A percentile compares a stretch with the other conserved stretches of the same genome.
These are phyloP conservation scores for Cucurbita pepo DNA, from an alignment of 306 rosid genomes.

Conservation along the genomic window DNA sequence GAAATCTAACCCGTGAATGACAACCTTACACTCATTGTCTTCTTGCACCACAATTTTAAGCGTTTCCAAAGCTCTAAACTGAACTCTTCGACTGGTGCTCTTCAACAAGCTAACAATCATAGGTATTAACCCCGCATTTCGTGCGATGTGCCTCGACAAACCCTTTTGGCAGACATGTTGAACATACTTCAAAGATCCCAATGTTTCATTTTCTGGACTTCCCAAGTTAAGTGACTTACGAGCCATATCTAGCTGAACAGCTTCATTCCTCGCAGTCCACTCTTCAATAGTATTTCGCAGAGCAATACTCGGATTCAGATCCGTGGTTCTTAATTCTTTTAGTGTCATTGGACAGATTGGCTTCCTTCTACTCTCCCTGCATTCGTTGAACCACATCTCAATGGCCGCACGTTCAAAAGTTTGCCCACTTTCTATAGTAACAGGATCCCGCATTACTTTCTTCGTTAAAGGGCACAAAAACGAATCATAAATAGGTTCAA, in stretches of 20 bases:
- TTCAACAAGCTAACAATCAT: slow-evolving; percentile 79
- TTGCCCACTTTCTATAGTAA: slow-evolving; percentile 74
- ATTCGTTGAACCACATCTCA: slow-evolving; percentile 94
- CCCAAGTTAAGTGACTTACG: slow-evolving; percentile 52
- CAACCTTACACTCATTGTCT: slow-evolving; percentile 79
- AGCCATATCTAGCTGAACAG: slow-evolving; percentile 89
- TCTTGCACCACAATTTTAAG: slow-evolving; percentile 68
- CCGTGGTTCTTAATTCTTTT: slow-evolving; percentile 44
- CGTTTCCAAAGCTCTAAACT: slow-evolving; percentile 73
- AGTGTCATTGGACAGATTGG: slow-evolving; percentile 68
- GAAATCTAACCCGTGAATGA: slow-evolving; percentile 15
- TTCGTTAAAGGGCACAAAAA: slow-evolving; percentile 86
- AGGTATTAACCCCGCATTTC: slow-evolving; percentile 71
- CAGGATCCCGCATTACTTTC: slow-evolving; percentile 90
- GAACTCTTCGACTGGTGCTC: slow-evolving; percentile 66
- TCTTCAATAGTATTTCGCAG: slow-evolving; percentile 95
- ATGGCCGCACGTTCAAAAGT: slow-evolving; percentile 89
- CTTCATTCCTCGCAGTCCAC: slow-evolving; percentile 94
- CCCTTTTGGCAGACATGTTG: slow-evolving; percentile 57
- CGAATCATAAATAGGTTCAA: slow-evolving; percentile 87
- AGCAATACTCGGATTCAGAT: slow-evolving; percentile 88
- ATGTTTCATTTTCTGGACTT: slow-evolving; percentile 55
- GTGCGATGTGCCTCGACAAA: slow-evolving; percentile 42
- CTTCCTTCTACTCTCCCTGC: slow-evolving; percentile 70
- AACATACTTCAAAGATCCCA: slow-evolving; percentile 56